Evolutionary conservation across 257 asterid species (phyloP), one percentile per base, ranked within the genome.

Genomic region (Solanum chaucha): DNA sequence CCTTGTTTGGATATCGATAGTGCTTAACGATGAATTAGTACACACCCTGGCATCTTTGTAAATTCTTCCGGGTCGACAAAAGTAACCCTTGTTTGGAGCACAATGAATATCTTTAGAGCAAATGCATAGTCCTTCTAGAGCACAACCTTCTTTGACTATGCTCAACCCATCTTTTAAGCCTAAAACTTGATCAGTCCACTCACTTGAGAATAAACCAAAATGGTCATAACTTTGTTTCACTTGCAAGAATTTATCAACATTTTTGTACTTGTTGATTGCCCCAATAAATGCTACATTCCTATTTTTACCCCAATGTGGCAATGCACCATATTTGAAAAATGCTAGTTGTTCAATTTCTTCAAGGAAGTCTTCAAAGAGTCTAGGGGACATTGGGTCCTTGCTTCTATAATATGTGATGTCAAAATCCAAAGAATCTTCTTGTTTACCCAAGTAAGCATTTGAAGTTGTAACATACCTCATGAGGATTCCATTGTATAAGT

Each of bases 301-400:
- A 65, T 89, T 89, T 72, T 89, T 89, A 14, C 90, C 90, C 90
- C 90, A 89, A n/a, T 89, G 90, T 41, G 90, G 90, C 71, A 86
- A 83, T 1, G 71, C 90, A 51, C 87, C 89, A 83, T 89, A 89
- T 35, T 89, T 86, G 59, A 86, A 89, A 10, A 89, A 5, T 22
- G 86, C 90, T 12, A 89, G 64, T 38, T 89, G 90, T 41, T 89
- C 90, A 5, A 83, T 10, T 58, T 89, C 90, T 83, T 86, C 90
- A 28, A 89, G 75, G 14, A 89, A 35, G 35, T 89, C 87, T 74
- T 89, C 87, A 35, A 86, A 86, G 32, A 89, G 82, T 35, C 90
- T 86, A 41, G 90, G 90, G 10, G 64, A 83, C 67, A 40, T 71
- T 38, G 90, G 87, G 55, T 89, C 90, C 6, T 86, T 41, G 83